Percentiles rank a stretch among this genome's conserved stretches.
Conservation (phyloP, 2,329 filamentous ascomycete genomes). For the Escovopsis weberi region DNA sequence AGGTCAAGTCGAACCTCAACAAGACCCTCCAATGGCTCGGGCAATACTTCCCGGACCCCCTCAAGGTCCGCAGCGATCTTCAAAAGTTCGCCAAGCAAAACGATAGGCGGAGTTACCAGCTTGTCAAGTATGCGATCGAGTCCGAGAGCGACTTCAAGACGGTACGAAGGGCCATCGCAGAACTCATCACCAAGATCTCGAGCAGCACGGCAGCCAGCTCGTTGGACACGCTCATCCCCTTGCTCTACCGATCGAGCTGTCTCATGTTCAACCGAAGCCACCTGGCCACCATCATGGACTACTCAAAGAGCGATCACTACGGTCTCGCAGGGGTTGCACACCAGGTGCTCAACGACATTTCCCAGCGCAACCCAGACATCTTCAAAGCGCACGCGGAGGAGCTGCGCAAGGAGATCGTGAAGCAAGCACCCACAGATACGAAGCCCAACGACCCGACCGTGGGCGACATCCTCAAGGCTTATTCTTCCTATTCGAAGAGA, state of each 20-base stretch:
- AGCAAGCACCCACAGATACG: slow-evolving; percentile 58
- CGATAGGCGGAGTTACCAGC: slow-evolving; percentile 77
- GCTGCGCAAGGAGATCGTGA: slow-evolving; percentile 72
- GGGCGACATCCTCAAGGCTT: slow-evolving; percentile 89
- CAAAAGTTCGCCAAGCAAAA: slow-evolving; percentile 85
- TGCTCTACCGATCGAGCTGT: slow-evolving; percentile 71
- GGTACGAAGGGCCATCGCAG: slow-evolving; percentile 78
- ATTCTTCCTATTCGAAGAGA: slow-evolving; percentile 76
- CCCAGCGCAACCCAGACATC: slow-evolving; percentile 72
- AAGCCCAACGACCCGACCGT: slow-evolving; percentile 55
- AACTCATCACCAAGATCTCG: slow-evolving; percentile 71
- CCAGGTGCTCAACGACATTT: slow-evolving; percentile 84
- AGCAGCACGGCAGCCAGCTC: slow-evolving; percentile 48
- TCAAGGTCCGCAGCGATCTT: slow-evolving; percentile 60
- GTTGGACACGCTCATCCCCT: slow-evolving; percentile 64
- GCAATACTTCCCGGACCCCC: slow-evolving; percentile 60
- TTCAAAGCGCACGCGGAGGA: slow-evolving; percentile 89
- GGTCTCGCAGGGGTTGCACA: slow-evolving; percentile 68
- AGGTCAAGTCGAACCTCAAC: slow-evolving; percentile 55
- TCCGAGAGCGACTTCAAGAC: slow-evolving; percentile 85
- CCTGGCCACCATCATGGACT: slow-evolving; percentile 76
- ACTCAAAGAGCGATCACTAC: slow-evolving; percentile 69
- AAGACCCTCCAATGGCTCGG: slow-evolving; percentile 60
- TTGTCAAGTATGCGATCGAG: slow-evolving; percentile 73
- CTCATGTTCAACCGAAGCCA: slow-evolving; percentile 92